Conservation (phyloP, 1,284 basidiomycete species). For the Microbotryomycetes sp. region DNA sequence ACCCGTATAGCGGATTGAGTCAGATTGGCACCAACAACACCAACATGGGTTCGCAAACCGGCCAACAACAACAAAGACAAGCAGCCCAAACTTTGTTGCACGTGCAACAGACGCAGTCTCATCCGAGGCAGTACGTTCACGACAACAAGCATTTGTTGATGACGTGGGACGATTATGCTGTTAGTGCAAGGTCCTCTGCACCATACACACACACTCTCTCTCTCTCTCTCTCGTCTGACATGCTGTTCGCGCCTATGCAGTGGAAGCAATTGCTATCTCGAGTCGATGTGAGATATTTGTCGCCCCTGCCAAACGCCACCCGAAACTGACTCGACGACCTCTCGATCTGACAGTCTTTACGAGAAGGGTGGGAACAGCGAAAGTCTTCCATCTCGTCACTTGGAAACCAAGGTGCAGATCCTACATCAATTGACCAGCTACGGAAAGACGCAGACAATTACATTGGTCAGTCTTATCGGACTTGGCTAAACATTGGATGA, state of each 20-base stretch:
- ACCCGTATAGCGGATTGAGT: slow-evolving; percentile 19
- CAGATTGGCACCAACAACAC: neutral
- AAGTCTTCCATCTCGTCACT: slow-evolving; percentile 9
- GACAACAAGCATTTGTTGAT: slow-evolving; percentile 14
- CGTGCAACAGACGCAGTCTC: slow-evolving; percentile 20
- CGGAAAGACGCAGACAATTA: slow-evolving; percentile 8
- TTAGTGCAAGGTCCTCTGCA: too few species aligned
- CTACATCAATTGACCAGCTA: slow-evolving; percentile 8
- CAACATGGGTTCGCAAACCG: too few species aligned
- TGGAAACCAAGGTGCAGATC: slow-evolving; percentile 18
- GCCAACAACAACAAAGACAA: neutral
- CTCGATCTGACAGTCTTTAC: slow-evolving; percentile 5
- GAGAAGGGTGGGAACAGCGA: slow-evolving; percentile 26
- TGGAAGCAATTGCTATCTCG: slow-evolving; percentile 25
- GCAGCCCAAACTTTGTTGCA: neutral
- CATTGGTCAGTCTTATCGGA: slow-evolving; percentile 17
- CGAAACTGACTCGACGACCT: too few species aligned
- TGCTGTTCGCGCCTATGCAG: neutral
- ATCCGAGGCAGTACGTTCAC: slow-evolving; percentile 25
- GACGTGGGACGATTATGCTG: slow-evolving; percentile 25
- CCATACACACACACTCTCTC: too few species aligned
- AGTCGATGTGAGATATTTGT: slow-evolving; percentile 19
- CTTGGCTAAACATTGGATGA: too few species aligned
- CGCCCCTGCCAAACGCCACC: too few species aligned
- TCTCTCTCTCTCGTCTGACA: too few species aligned